Base-by-base conservation (phyloP, 495 filamentous ascomycete species). In the Halenospora varia region DNA sequence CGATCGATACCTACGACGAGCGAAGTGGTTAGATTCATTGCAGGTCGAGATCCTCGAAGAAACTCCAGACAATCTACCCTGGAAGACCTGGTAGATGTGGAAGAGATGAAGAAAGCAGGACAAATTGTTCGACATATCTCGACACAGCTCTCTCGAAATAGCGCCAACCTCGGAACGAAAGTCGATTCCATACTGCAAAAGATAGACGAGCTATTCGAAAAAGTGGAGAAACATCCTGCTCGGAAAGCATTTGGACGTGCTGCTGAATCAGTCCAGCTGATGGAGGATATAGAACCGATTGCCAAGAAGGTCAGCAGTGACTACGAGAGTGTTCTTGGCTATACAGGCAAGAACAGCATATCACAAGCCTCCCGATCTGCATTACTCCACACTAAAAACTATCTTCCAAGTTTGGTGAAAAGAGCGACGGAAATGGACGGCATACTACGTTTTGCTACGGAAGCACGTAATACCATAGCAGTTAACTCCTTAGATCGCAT, bases 261-360 rank as follows among this genome's bases (percentile, higher is more conserved):
- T n/a, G 57, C 59, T 18, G 77, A 81, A 53, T 61, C 77, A 11
- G 57, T 57, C 17, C 76, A 78, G 53, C 71, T 97, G 15, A 68
- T 92, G 51, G 83, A 93, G 49, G 95, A 97, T 66, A 90, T 99
- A 41, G 85, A 92, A 66, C 85, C 89, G 0, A 75, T 97, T 54
- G 82, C 85, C 15, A 89, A 80, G 65, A 97, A 96, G 72, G 85
- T 99, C 59, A 82, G 83, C 17, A 89, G 88, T 0, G 95, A 97
- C 67, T 89, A 88, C 66, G 87, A 96, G 61, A 86, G 88, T 67
- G 83, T 91, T 2, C 72, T 89, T 17, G 79, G 79, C 4, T 82
- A 79, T 68, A 86, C 82, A 56, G 71, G 81, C 41, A 90, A 89
- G 59, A 87, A 89, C 29, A n/a, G n/a, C n/a, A 75, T 91, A 42